Evolutionary conservation across 805 yeast species (phyloP), one percentile per base, ranked within the genome.

Genomic region (Tetrapisispora nanseiensis): DNA sequence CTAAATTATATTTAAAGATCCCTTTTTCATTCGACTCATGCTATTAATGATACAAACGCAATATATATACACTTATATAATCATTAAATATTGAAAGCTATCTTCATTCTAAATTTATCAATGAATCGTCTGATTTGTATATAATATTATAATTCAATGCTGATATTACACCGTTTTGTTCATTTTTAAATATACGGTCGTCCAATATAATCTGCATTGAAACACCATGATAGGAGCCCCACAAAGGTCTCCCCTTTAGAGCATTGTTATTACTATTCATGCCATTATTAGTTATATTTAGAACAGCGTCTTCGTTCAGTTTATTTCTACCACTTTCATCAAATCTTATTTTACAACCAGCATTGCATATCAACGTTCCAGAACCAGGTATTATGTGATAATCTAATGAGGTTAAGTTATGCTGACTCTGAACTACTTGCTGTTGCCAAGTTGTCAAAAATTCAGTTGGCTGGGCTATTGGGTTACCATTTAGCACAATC

Each of bases 151-250:
- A 84, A 53, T 82, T 75, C 48, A 81, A 69, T 15, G 80, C 73
- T 49, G 71, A 70, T 33, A 84, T 75, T 11, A 55, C 58, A 15
- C 59, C 51, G 54, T 65, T 46, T 50, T 57, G 56, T 22, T 61
- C 62, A 39, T 60, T 61, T 29, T 51, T 55, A 38, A 63, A 55
- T 12, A 72, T 56, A 13, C 62, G 51, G 43, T 76, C 82, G 58
- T 82, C 86, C 7, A 61, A 23, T 13, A 81, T 75, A 50, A 82
- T 50, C 47, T 70, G 75, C 29, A 81, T 51, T 41, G 74, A 73
- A 34, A 79, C 78, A 3, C 90, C 92, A 55, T 74, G 77, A 76
- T 83, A 77, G 6, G 81, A 67, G 7, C 90, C 78, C 82, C 83
- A 82, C 1, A 74, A 41, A 2, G 77, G 69, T 55, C 82, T 69